phyloP scores from a whole-genome alignment of 257 asterid genomes.

The Rauvolfia tetraphylla region DNA sequence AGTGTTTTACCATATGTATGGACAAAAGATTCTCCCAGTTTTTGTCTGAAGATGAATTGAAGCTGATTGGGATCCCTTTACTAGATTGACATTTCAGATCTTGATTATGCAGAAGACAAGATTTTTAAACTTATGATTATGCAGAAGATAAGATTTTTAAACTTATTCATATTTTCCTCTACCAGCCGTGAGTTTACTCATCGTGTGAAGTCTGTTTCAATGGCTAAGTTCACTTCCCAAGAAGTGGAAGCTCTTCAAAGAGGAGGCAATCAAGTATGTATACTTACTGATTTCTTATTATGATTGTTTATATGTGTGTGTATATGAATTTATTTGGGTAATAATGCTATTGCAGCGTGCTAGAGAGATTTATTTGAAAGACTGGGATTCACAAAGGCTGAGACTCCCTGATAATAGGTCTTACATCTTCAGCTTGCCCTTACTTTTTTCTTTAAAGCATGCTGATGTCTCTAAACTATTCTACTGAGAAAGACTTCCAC shows the following conservation, averaged over 20 bases:
- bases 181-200: conserved; percentile 98
- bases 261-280: conserved; percentile 92
- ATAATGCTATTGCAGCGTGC: conserved; percentile 67
- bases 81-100: background rate
- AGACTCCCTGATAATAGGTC: conserved; percentile 83
- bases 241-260: conserved; percentile 96
- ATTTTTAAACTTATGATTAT: too few relatives aligned
- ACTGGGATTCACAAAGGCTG: conserved; percentile 71
- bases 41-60: background rate
- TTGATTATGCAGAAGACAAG: background rate
- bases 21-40: background rate
- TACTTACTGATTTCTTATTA: background rate
- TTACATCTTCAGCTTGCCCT: conserved; percentile 11
- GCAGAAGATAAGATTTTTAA: conserved; percentile 17
- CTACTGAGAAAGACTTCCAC: background rate
- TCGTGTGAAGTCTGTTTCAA: conserved; percentile 96
- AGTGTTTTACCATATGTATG: background rate
- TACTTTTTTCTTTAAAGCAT: too few relatives aligned
- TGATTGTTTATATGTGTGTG: background rate
- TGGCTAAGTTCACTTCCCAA: conserved; percentile 86
- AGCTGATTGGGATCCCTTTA: background rate
- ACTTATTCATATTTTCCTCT: conserved; percentile 19
- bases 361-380: conserved; percentile 63
- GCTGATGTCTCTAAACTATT: background rate
- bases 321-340: background rate